Conservation (phyloP, 1,139 yeast species). For the Zygosaccharomyces sapae region DNA sequence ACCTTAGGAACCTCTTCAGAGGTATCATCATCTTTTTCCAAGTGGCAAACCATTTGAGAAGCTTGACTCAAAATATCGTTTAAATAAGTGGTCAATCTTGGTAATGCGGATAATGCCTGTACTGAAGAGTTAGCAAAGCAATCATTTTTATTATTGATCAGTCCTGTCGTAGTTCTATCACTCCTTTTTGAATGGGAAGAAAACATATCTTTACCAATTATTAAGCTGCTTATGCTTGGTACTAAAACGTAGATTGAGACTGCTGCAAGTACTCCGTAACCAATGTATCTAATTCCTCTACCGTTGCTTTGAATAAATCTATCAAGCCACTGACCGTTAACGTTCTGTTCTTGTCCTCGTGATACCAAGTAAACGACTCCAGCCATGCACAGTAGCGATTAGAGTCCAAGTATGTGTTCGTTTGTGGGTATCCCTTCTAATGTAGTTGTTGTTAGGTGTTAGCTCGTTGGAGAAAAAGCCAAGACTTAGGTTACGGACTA, state of each 20-base stretch:
- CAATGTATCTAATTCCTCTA: slow-evolving; percentile 8
- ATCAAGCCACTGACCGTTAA: slow-evolving; percentile 12
- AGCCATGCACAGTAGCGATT: slow-evolving; percentile 7
- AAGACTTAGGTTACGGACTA: not conserved
- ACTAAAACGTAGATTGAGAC: slow-evolving; percentile 18
- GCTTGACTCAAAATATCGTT: slow-evolving; percentile 39
- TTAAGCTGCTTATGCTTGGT: slow-evolving; percentile 14
- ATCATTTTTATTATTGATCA: slow-evolving; percentile 76
- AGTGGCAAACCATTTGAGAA: slow-evolving; percentile 4
- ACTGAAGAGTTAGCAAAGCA: slow-evolving; percentile 91
- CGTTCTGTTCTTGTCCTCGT: slow-evolving; percentile 9
- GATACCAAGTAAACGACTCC: slow-evolving; percentile 7
- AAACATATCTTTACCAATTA: slow-evolving; percentile 12
- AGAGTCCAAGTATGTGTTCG: not conserved
- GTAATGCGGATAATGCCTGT: slow-evolving; percentile 75
- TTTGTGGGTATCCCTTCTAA: slow-evolving; percentile 5
- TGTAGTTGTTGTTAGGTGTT: slow-evolving; percentile 4
- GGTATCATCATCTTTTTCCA: not conserved
- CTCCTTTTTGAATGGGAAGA: slow-evolving; percentile 44
- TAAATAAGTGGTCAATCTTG: slow-evolving; percentile 60
- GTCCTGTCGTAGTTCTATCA: slow-evolving; percentile 78
- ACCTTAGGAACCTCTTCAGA: slow-evolving; percentile 1
- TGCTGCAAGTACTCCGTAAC: slow-evolving; percentile 11
- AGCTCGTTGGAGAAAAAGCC: slow-evolving; percentile 1
- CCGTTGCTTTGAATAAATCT: slow-evolving; percentile 9